Evolutionary conservation across 371 early-diverging fungal species (phyloP).

Genomic region (Rhizopus stolonifer): DNA sequence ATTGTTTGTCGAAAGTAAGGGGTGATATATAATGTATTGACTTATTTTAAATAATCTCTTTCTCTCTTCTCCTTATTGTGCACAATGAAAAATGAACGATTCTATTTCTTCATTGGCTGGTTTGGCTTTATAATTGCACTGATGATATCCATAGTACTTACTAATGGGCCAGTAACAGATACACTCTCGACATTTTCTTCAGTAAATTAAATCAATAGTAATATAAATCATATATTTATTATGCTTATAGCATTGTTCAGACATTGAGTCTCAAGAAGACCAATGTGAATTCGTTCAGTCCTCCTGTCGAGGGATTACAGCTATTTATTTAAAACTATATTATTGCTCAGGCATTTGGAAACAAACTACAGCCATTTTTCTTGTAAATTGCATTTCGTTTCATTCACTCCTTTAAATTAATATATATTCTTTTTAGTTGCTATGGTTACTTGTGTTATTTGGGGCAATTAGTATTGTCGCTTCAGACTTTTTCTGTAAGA

Average conservation of each 20-base stretch:
- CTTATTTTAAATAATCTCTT: neutral
- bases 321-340: constrained; percentile 59
- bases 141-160: neutral
- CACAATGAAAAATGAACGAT: neutral
- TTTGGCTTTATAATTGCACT: neutral
- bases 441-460: constrained; percentile 50
- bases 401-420: neutral
- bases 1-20: neutral
- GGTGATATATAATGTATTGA: neutral
- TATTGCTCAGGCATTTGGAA: constrained; percentile 55
- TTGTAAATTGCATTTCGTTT: constrained; percentile 35
- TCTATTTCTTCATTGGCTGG: neutral
- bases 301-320: constrained; percentile 53
- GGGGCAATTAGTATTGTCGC: constrained; percentile 67
- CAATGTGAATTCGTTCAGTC: constrained; percentile 57
- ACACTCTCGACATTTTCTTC: neutral
- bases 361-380: constrained; percentile 34
- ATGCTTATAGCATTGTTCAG: constrained; percentile 3
- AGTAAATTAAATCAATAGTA: neutral
- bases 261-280: constrained; percentile 52
- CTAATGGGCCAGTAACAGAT: neutral
- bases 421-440: constrained; percentile 14
- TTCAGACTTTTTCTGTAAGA: constrained; percentile 70
- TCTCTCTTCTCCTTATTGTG: neutral
- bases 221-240: neutral